Conservation (phyloP, 148 eudicot species). For the Drosera capensis region DNA sequence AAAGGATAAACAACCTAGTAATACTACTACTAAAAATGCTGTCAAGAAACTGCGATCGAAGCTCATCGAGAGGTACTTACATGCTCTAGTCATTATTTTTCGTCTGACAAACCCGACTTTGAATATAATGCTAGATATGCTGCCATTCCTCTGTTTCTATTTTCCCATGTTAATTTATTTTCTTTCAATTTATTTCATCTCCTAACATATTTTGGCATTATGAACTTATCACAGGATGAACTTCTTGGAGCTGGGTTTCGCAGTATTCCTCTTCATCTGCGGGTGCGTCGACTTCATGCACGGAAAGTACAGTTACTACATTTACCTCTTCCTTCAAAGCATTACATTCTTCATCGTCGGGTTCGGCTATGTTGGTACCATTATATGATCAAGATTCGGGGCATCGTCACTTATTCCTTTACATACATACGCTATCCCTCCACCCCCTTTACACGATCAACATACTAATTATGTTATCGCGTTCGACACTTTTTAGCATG, state of each 20-base stretch:
- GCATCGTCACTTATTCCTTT: background rate
- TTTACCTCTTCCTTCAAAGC: slow-evolving; percentile 82
- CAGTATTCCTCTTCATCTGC: slow-evolving; percentile 54
- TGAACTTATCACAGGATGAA: slow-evolving; percentile 32
- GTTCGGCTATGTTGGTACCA: slow-evolving; percentile 84
- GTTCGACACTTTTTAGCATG: too few relatives aligned
- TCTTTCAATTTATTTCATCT: background rate
- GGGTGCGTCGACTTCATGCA: slow-evolving; percentile 69
- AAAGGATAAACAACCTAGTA: slow-evolving; percentile 22
- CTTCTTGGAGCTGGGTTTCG: slow-evolving; percentile 64
- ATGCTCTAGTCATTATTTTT: too few relatives aligned
- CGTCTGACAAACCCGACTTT: background rate
- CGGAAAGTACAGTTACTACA: slow-evolving; percentile 63
- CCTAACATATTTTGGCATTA: background rate
- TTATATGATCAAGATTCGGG: slow-evolving; percentile 13
- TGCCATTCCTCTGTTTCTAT: background rate
- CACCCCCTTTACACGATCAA: background rate
- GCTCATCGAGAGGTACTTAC: slow-evolving; percentile 76
- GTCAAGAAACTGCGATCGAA: slow-evolving; percentile 35
- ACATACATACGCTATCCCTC: background rate
- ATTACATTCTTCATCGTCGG: slow-evolving; percentile 76
- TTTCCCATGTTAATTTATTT: background rate
- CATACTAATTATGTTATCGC: background rate
- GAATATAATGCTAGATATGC: background rate
- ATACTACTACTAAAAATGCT: slow-evolving; percentile 19